Conservation (phyloP, 176 grass and related monocot genomes). For the Oryza punctata region DNA sequence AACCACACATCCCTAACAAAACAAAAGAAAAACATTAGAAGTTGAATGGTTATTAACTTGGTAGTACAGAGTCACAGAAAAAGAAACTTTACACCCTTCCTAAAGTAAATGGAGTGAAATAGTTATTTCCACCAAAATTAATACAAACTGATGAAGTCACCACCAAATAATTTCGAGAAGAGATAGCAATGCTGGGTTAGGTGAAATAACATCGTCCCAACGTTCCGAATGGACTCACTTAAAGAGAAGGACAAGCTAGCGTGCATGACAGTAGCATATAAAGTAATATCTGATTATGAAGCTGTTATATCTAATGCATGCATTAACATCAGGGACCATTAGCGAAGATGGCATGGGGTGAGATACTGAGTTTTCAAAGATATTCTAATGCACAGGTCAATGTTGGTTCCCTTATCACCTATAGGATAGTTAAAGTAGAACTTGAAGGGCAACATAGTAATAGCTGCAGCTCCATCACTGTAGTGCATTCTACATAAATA, state of each 20-base stretch:
- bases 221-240: background rate
- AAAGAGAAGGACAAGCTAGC: slow-evolving; percentile 3
- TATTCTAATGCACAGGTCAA: background rate
- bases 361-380: background rate
- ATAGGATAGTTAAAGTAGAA: background rate
- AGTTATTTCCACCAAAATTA: background rate
- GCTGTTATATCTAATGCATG: slow-evolving; percentile 13
- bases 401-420: slow-evolving; percentile 3
- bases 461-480: background rate
- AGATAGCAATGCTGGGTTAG: background rate
- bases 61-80: background rate
- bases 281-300: slow-evolving; percentile 9
- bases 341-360: background rate
- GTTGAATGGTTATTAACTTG: background rate
- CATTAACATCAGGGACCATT: background rate
- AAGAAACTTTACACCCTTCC: background rate
- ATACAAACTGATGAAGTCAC: background rate
- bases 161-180: background rate
- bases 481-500: slow-evolving; percentile 5
- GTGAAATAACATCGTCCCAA: background rate
- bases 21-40: slow-evolving; percentile 9
- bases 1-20: slow-evolving; percentile 65
- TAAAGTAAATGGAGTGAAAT: slow-evolving; percentile 8
- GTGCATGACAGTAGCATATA: background rate
- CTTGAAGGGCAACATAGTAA: background rate